Evolutionary conservation across 2,329 filamentous ascomycete species (phyloP), one percentile per base, ranked within the genome.

Genomic region (Sarocladium oryzae): DNA sequence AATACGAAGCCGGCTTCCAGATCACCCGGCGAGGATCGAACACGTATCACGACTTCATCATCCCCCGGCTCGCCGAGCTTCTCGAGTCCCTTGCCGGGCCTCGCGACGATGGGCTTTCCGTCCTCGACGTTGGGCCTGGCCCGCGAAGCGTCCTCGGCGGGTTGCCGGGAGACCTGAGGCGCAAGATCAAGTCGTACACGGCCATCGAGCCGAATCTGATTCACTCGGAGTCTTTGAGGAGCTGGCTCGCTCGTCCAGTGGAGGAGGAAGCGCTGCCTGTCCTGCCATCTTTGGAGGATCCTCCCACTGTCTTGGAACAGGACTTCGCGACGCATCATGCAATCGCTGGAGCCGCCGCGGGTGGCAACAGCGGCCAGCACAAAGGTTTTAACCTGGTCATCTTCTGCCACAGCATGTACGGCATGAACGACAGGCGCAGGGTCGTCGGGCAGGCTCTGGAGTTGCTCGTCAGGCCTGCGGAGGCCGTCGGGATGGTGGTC

Each of bases 321-420:
- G 53, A 59, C 37, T n/a, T 53, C 59, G 15, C 62, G 72, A 2
- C 52, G 64, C 4, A 71, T 81, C 54, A 51, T 49, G 59, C 51
- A 10, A 57, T 48, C 1, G 56, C 64, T 28, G 60, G 69, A 20
- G 72, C 66, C 53, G n/a, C n/a, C n/a, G n/a, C n/a, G n/a, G n/a
- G n/a, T n/a, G n/a, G n/a, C n/a, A n/a, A n/a, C n/a, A n/a, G n/a
- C n/a, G n/a, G n/a, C n/a, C n/a, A n/a, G n/a, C n/a, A n/a, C n/a
- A n/a, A n/a, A n/a, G n/a, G n/a, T n/a, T 84, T 73, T 57, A 73
- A 85, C 55, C 11, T 83, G 36, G 61, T 85, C 16, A 58, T 85
- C 4, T 81, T 85, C 63, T 84, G 79, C 56, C 80, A 84, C 60
- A 82, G 81, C 65, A 74, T 84, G 73, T 83, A 84, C 56, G 78